These are phyloP conservation scores for Dysphania ambrosioides DNA, from an alignment of 148 eudicot species.

Conservation along the genomic window DNA sequence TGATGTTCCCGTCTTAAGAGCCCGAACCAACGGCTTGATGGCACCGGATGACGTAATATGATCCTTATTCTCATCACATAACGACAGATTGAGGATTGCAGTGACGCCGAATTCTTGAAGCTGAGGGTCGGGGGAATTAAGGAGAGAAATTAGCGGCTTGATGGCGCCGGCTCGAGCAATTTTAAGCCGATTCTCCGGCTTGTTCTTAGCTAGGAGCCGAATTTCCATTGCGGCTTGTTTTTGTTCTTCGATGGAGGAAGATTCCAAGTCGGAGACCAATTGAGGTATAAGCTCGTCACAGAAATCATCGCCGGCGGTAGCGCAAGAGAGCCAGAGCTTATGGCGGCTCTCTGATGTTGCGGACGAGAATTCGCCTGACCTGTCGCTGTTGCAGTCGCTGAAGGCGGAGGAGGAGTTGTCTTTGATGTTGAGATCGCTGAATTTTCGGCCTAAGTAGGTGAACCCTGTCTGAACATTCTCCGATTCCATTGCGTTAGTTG, in stretches of 20 bases:
- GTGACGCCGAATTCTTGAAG: slow-evolving; percentile 85
- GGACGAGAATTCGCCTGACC: slow-evolving; percentile 71
- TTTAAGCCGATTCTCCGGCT: slow-evolving; percentile 66
- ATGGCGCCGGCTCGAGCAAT: slow-evolving; percentile 78
- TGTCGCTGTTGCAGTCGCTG: slow-evolving; percentile 86
- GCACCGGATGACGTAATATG: slow-evolving; percentile 51
- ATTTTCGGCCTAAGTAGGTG: slow-evolving; percentile 54
- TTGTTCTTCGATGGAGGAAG: slow-evolving; percentile 48
- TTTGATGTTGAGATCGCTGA: slow-evolving; percentile 36
- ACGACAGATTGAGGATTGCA: slow-evolving; percentile 67
- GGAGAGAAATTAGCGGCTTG: slow-evolving; percentile 53
- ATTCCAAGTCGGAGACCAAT: slow-evolving; percentile 50
- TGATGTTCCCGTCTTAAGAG: slow-evolving; percentile 49
- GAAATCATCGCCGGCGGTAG: slow-evolving; percentile 39
- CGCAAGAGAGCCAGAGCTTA: slow-evolving; percentile 47
- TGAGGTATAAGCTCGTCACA: slow-evolving; percentile 59
- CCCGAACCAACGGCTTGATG: slow-evolving; percentile 57
- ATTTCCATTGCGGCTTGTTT: slow-evolving; percentile 78
- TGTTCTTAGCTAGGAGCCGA: slow-evolving; percentile 70
- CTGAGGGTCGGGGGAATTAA: slow-evolving; percentile 50
- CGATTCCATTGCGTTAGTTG: slow-evolving; percentile 38
- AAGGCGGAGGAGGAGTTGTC: slow-evolving; percentile 63
- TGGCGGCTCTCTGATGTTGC: slow-evolving; percentile 51
- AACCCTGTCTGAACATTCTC: slow-evolving; percentile 36
- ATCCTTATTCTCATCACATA: slow-evolving; percentile 82